Base-by-base conservation (phyloP, 805 yeast genomes). In the Cyberlindnera subsufficiens region DNA sequence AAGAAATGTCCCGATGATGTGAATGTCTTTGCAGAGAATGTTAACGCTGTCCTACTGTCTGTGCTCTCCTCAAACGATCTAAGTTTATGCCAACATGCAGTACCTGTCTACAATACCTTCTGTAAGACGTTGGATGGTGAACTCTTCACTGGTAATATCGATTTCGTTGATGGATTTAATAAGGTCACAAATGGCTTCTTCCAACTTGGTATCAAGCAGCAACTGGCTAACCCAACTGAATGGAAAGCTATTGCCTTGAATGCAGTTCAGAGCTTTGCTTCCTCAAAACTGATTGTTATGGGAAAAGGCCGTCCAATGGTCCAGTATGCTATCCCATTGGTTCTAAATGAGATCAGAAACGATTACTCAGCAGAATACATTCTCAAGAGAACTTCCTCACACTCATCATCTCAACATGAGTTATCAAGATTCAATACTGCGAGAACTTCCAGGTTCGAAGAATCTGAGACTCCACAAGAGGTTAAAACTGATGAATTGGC, bases 1-100 rank as follows among this genome's bases (percentile, higher is more conserved):
- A 79, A 72, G 37, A 77, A 78, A 57, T 89, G 97, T 60, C 70
- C 78, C 32, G 95, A 86, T 46, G 91, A 93, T 60, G 68, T 93
- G 59, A 88, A 86, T 49, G 82, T 88, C 29, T 82, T 88, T 66
- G 90, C 96, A 1, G 71, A 68, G 19, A 77, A 81, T 53, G 80
- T 85, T 15, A 71, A 86, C 38, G 66, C 69, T 17, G 80, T 90
- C 20, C 67, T 90, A 56, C 60, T 59, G 20, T 58, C 68, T 9
- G 72, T 82, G 14, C 53, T 84, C 35, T 54, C 63, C 14, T 70
- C 80, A 19, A 71, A 71, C 17, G 98, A 90, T 54, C 61, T 80
- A 35, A 66, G 79, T 0, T 68, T 87, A 3, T 69, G 80, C 39
- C 82, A 80, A 54, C 64, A 70, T 32, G 67, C 76, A 5, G 66